Percentiles rank a stretch among this genome's conserved stretches.
Evolutionary conservation across 306 rosid genomes (phyloP).

Genomic region (Fragaria ananassa): DNA sequence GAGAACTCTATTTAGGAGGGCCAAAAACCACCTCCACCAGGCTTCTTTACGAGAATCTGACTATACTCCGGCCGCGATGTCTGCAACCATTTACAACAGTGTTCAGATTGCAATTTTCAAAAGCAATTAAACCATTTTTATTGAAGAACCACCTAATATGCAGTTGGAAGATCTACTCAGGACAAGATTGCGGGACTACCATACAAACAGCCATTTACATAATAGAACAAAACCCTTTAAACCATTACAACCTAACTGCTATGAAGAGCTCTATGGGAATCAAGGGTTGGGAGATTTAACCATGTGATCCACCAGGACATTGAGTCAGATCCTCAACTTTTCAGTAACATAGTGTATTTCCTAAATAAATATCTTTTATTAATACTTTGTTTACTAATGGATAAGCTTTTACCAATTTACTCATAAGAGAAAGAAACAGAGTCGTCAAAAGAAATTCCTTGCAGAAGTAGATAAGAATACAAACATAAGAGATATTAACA

Average conservation of each 20-base stretch:
- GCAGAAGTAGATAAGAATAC: too few species aligned
- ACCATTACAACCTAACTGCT: neutral
- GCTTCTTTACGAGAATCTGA: slow-evolving; percentile 77
- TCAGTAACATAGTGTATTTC: neutral
- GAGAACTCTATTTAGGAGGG: slow-evolving; percentile 37
- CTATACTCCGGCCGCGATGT: slow-evolving; percentile 90
- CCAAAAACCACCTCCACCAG: slow-evolving; percentile 59
- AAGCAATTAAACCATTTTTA: neutral
- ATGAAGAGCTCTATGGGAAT: neutral
- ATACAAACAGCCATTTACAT: neutral
- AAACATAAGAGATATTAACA: too few species aligned
- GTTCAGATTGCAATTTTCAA: neutral
- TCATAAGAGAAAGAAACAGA: neutral
- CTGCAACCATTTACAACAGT: slow-evolving; percentile 46
- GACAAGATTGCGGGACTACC: neutral
- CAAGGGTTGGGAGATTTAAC: neutral
- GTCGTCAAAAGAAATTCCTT: neutral
- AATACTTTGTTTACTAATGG: neutral
- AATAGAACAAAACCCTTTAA: neutral
- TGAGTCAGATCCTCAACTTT: neutral
- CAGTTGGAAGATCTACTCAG: neutral
- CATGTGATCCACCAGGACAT: neutral
- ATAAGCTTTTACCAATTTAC: neutral
- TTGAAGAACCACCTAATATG: neutral
- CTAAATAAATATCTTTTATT: neutral